Conservation (phyloP, 2,329 filamentous ascomycete genomes). For the Orbilia blumenaviensis region DNA sequence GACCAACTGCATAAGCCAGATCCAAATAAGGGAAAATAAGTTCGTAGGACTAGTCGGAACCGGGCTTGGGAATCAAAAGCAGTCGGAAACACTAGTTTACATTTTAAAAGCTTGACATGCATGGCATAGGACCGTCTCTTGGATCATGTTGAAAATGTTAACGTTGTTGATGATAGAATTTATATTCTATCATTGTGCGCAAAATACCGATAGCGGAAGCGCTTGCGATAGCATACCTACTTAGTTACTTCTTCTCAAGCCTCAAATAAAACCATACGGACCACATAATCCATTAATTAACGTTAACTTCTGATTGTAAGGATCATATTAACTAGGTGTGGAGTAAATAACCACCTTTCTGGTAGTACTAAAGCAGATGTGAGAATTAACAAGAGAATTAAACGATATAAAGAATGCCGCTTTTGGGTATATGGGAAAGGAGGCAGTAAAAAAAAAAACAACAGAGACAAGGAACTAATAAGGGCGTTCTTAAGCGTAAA, state of each 20-base stretch:
- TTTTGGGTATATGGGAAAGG: conserved; percentile 52
- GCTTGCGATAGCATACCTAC: neutral
- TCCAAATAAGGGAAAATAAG: conserved; percentile 56
- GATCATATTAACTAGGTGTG: neutral
- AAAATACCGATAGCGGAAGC: too few species aligned
- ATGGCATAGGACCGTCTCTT: too few species aligned
- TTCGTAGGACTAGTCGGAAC: neutral
- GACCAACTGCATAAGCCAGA: conserved; percentile 65
- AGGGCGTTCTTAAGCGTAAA: neutral
- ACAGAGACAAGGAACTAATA: neutral
- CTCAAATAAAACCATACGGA: too few species aligned
- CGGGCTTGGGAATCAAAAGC: too few species aligned
- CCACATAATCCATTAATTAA: too few species aligned
- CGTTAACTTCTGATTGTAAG: neutral
- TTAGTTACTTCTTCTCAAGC: too few species aligned
- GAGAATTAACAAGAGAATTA: neutral
- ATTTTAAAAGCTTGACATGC: too few species aligned
- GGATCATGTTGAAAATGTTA: too few species aligned
- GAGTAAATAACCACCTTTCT: neutral
- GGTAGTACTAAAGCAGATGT: neutral
- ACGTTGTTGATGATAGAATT: too few species aligned
- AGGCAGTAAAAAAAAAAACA: neutral
- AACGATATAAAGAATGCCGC: conserved; percentile 40
- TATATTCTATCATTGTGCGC: too few species aligned
- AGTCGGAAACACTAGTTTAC: too few species aligned